These are phyloP conservation scores for Ogataea paraovalis DNA, from an alignment of 805 yeast genomes.

Conservation along the genomic window DNA sequence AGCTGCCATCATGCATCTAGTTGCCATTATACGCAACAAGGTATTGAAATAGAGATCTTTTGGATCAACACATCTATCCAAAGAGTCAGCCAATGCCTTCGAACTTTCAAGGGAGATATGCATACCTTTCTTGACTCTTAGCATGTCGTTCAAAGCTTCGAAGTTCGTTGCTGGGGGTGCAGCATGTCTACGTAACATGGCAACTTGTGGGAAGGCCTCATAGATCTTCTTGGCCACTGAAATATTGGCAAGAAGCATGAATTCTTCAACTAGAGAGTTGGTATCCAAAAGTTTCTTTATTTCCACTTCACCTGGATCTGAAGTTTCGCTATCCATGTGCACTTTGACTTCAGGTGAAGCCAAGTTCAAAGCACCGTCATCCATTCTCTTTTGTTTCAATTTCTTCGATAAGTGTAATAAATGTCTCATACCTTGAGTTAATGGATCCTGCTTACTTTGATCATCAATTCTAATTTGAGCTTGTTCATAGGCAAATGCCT, in stretches of 20 bases:
- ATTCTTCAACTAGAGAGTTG: slow-evolving; percentile 95
- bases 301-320: slow-evolving; percentile 95
- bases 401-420: slow-evolving; percentile 75
- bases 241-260: slow-evolving; percentile 95
- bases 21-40: slow-evolving; percentile 90
- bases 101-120: slow-evolving; percentile 78
- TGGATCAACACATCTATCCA: slow-evolving; percentile 82
- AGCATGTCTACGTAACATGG: slow-evolving; percentile 96
- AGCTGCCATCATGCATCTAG: slow-evolving; percentile 99
- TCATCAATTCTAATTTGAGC: slow-evolving; percentile 94
- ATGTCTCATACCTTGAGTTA: slow-evolving; percentile 86
- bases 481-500: slow-evolving; percentile 90
- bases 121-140: slow-evolving; percentile 74
- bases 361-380: slow-evolving; percentile 92
- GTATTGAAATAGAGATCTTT: slow-evolving; percentile 90
- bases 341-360: slow-evolving; percentile 99
- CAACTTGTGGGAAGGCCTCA: slow-evolving; percentile 94
- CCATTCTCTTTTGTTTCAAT: slow-evolving; percentile 78
- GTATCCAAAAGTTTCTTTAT: slow-evolving; percentile 84
- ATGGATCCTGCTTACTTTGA: slow-evolving; percentile 64
- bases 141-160: slow-evolving; percentile 84
- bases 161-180: slow-evolving; percentile 96
- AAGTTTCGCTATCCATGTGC: slow-evolving; percentile 93
- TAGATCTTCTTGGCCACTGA: slow-evolving; percentile 91
- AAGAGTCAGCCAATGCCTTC: slow-evolving; percentile 86